Conservation (phyloP, 2,329 filamentous ascomycete genomes). For the Fusarium mundagurra region DNA sequence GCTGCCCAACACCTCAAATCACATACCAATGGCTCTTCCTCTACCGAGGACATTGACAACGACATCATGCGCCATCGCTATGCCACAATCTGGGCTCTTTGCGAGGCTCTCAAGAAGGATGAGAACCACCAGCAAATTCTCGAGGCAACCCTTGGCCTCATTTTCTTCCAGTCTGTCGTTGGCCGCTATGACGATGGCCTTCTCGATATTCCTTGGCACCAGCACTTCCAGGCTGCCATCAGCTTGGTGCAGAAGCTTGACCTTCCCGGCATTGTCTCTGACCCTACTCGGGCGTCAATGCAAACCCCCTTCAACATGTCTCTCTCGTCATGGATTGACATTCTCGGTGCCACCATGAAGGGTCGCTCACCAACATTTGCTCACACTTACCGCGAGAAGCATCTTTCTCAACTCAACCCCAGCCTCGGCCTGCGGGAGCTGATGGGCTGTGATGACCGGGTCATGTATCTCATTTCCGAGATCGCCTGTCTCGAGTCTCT, state of each 20-base stretch:
- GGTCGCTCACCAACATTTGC: slow-evolving; percentile 88
- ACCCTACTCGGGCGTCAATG: slow-evolving; percentile 59
- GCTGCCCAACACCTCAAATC: slow-evolving; percentile 93
- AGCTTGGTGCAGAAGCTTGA: slow-evolving; percentile 87
- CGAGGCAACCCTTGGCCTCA: slow-evolving; percentile 92
- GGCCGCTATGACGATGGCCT: slow-evolving; percentile 85
- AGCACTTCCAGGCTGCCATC: slow-evolving; percentile 92
- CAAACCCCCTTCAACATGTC: slow-evolving; percentile 95
- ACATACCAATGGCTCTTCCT: slow-evolving; percentile 64
- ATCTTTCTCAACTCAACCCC: slow-evolving; percentile 72
- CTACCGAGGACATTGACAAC: slow-evolving; percentile 80
- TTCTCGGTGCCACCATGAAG: slow-evolving; percentile 91
- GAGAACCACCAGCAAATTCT: slow-evolving; percentile 88
- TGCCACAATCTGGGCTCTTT: slow-evolving; percentile 86
- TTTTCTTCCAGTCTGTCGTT: slow-evolving; percentile 94
- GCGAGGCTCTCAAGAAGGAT: slow-evolving; percentile 81
- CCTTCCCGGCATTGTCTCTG: slow-evolving; percentile 74
- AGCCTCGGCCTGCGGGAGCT: slow-evolving; percentile 84
- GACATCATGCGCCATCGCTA: slow-evolving; percentile 94
- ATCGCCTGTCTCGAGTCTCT: slow-evolving; percentile 95
- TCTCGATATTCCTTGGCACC: slow-evolving; percentile 94
- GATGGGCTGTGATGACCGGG: slow-evolving; percentile 96
- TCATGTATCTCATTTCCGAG: slow-evolving; percentile 98
- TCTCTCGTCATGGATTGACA: slow-evolving; percentile 94
- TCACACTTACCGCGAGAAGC: slow-evolving; percentile 95